phyloP scores from a whole-genome alignment of 805 yeast species.

The Yamadazyma nakazawae region DNA sequence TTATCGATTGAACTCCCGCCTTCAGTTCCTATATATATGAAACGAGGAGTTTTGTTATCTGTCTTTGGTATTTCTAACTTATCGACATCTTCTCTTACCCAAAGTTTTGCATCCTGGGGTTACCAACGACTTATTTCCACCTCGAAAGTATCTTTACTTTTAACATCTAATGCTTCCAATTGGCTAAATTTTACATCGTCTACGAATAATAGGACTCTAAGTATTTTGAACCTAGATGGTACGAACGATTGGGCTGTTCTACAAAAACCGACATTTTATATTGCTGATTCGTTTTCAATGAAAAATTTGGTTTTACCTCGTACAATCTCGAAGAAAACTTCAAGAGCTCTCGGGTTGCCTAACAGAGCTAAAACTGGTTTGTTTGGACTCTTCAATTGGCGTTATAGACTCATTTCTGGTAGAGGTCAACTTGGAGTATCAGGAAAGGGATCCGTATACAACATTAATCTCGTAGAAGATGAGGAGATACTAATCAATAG shows the following conservation, averaged over 20 bases:
- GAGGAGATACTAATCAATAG: conserved; percentile 50
- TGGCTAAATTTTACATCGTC: conserved; percentile 13
- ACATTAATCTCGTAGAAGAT: conserved; percentile 38
- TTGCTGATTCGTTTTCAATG: conserved; percentile 51
- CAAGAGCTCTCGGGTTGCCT: conserved; percentile 19
- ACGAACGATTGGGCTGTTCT: conserved; percentile 61
- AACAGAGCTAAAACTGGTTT: conserved; percentile 40
- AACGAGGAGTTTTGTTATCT: conserved; percentile 49
- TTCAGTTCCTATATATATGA: conserved; percentile 51
- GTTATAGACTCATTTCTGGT: conserved; percentile 51
- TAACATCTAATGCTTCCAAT: conserved; percentile 34
- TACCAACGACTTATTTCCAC: conserved; percentile 51
- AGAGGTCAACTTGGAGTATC: conserved; percentile 55
- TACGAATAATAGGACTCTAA: conserved; percentile 37
- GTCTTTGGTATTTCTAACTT: conserved; percentile 33
- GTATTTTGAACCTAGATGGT: conserved; percentile 52
- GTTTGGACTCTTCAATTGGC: conserved; percentile 29
- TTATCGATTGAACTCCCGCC: conserved; percentile 54
- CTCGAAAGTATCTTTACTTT: conserved; percentile 41
- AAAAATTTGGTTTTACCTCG: conserved; percentile 38
- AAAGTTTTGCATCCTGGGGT: conserved; percentile 19
- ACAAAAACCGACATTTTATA: conserved; percentile 46
- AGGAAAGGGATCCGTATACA: conserved; percentile 54
- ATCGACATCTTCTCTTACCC: conserved; percentile 35
- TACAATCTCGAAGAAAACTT: conserved; percentile 30